phyloP scores from a whole-genome alignment of 805 yeast species.

The Teunomyces tritomae region DNA sequence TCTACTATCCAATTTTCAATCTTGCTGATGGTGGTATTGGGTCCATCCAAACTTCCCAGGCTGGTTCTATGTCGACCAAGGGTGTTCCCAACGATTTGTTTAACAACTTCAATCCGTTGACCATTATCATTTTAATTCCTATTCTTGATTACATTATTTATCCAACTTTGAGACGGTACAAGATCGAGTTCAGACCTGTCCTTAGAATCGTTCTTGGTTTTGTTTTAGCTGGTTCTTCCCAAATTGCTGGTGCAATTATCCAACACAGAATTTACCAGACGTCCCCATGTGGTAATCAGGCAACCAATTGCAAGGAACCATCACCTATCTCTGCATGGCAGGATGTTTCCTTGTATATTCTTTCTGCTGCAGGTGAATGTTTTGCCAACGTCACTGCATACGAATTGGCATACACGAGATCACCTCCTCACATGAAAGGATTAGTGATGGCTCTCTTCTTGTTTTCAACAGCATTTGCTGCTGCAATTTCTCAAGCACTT shows the following conservation, averaged over 20 bases:
- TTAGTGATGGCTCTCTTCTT: conserved; percentile 47
- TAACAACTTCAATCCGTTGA: conserved; percentile 52
- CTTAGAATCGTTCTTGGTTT: conserved; percentile 49
- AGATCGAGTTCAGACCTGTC: conserved; percentile 42
- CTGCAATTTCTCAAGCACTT: conserved; percentile 45
- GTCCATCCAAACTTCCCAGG: conserved; percentile 48
- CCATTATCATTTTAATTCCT: conserved; percentile 52
- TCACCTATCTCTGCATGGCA: conserved; percentile 34
- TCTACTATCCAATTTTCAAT: conserved; percentile 38
- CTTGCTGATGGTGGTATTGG: conserved; percentile 51
- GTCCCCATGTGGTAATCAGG: conserved; percentile 51
- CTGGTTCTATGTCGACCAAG: conserved; percentile 50
- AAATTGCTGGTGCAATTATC: conserved; percentile 49
- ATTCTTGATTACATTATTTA: conserved; percentile 47
- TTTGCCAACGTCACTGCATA: conserved; percentile 51
- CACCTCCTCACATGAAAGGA: conserved; percentile 51
- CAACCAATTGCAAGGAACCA: conserved; percentile 33
- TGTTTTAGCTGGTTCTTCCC: conserved; percentile 44
- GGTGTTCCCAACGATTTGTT: conserved; percentile 59
- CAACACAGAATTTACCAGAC: conserved; percentile 48
- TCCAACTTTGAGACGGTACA: conserved; percentile 43
- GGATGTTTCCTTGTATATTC: conserved; percentile 28
- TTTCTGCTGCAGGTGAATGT: conserved; percentile 53
- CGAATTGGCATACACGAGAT: conserved; percentile 52
- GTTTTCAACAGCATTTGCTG: conserved; percentile 45